A percentile compares a stretch with the other conserved stretches of the same genome.
Conservation (phyloP, 805 yeast genomes). For the Saturnispora sekii region DNA sequence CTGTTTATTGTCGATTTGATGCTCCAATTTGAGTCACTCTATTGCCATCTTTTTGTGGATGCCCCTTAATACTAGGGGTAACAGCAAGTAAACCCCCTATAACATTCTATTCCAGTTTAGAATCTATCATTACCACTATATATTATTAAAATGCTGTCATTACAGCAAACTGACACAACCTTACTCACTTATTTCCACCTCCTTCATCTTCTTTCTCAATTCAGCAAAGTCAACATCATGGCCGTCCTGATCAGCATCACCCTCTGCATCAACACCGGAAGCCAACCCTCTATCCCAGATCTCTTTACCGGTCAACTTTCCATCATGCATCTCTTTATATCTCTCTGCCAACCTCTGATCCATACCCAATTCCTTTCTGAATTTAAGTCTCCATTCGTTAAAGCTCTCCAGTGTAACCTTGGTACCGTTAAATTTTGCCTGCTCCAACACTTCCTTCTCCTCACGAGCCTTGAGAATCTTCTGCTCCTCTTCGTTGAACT, state of each 20-base stretch:
- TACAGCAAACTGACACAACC: too few species aligned
- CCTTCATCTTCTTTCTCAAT: conserved; percentile 13
- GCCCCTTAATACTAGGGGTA: background rate
- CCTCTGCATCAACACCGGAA: conserved; percentile 49
- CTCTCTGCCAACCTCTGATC: conserved; percentile 49
- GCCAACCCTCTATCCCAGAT: conserved; percentile 87
- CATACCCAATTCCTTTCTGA: conserved; percentile 63
- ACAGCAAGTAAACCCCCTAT: background rate
- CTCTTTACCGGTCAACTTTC: conserved; percentile 78
- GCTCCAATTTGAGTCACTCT: too few species aligned
- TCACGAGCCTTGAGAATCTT: conserved; percentile 48
- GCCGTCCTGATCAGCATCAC: conserved; percentile 21
- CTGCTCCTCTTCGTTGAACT: conserved; percentile 44
- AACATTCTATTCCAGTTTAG: too few species aligned
- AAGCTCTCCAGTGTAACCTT: conserved; percentile 76
- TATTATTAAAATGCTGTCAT: too few species aligned
- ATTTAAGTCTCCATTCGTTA: conserved; percentile 57
- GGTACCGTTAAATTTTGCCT: conserved; percentile 85
- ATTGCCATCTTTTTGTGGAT: too few species aligned
- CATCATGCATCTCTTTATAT: conserved; percentile 50
- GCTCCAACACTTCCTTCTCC: conserved; percentile 71
- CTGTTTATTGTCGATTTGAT: too few species aligned
- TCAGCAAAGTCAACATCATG: conserved; percentile 13
- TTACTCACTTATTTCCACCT: background rate
- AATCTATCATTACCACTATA: too few species aligned